These are phyloP conservation scores for Vigna trinervia DNA, from an alignment of 306 rosid genomes.

Conservation along the genomic window DNA sequence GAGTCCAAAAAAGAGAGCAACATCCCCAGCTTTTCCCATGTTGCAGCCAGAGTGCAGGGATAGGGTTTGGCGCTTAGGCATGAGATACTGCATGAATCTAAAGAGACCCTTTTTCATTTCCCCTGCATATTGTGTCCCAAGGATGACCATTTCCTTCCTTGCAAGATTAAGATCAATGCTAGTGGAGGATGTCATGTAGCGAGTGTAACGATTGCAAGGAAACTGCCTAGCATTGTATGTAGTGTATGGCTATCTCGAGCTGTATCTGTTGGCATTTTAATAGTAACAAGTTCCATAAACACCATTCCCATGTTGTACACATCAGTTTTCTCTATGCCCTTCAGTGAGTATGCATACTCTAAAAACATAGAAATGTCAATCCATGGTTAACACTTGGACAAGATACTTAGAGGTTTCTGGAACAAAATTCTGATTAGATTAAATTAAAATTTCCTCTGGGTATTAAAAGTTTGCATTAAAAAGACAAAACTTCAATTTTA, in stretches of 20 bases:
- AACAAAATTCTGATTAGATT: too few species aligned
- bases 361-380: too few species aligned
- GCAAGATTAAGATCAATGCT: conserved; percentile 82
- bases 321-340: too few species aligned
- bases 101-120: conserved; percentile 97
- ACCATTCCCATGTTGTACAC: too few species aligned
- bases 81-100: conserved; percentile 89
- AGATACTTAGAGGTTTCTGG: too few species aligned
- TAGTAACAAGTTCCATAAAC: too few species aligned
- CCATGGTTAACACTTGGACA: too few species aligned
- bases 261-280: too few species aligned
- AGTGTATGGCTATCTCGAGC: conserved; percentile 38
- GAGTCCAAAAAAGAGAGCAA: conserved; percentile 92
- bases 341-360: too few species aligned
- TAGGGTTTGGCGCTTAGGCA: conserved; percentile 81
- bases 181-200: conserved; percentile 95
- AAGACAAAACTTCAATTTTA: too few species aligned
- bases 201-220: conserved; percentile 91
- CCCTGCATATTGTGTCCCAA: conserved; percentile 95
- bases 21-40: conserved; percentile 84
- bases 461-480: too few species aligned
- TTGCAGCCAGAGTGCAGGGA: conserved; percentile 94
- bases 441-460: too few species aligned
- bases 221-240: conserved; percentile 89
- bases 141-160: conserved; percentile 92